These are phyloP conservation scores for Sindora glabra DNA, from an alignment of 306 rosid species.

Conservation along the genomic window DNA sequence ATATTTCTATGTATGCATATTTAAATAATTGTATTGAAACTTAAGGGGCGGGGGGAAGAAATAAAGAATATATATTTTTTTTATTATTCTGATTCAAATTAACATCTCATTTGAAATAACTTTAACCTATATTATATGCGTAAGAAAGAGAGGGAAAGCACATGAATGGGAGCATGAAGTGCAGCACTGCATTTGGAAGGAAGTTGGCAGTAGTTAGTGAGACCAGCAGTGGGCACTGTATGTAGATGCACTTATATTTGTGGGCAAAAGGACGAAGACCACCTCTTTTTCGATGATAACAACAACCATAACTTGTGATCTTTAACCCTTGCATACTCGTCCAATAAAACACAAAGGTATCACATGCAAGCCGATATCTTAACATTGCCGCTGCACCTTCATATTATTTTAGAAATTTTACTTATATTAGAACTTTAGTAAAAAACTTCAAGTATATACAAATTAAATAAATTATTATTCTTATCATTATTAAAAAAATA, in stretches of 20 bases:
- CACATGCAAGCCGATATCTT: no score
- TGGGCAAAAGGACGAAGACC: constrained; percentile 29
- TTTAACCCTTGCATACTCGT: not conserved
- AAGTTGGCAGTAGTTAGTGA: constrained; percentile 19
- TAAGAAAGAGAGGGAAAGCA: not conserved
- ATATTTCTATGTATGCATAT: not conserved
- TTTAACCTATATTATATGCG: no score
- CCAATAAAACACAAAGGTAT: not conserved
- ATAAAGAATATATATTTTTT: no score
- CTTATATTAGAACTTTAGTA: no score
- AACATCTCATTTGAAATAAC: no score
- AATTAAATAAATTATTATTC: no score
- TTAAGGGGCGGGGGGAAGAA: not conserved
- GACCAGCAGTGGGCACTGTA: constrained; percentile 15
- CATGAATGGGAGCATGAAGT: constrained; percentile 12
- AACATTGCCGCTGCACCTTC: no score
- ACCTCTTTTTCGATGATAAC: constrained; percentile 40
- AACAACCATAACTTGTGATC: constrained; percentile 18
- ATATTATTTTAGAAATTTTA: no score
- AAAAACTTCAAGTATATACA: no score
- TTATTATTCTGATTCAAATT: no score
- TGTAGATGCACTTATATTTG: constrained; percentile 6
- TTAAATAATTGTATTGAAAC: not conserved
- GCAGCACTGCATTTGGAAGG: constrained; percentile 10
- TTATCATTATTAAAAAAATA: no score